These are phyloP conservation scores for Moricandia moricandioides DNA, from an alignment of 345 rosid species.

Conservation along the genomic window DNA sequence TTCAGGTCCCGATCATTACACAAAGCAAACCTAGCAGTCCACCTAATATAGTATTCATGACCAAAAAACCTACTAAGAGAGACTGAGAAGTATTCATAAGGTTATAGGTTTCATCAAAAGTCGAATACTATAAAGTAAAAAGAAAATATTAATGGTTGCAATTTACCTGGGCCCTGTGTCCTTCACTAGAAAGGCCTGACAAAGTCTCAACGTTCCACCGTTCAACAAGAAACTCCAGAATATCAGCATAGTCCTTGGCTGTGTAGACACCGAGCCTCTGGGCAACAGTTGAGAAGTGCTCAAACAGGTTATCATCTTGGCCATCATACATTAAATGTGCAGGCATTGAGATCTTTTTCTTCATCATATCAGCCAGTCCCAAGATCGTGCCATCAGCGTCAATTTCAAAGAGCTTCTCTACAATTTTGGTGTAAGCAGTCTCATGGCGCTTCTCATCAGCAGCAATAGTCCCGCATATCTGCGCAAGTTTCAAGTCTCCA, in stretches of 20 bases:
- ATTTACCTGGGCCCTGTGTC: constrained; percentile 43
- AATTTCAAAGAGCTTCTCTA: constrained; percentile 63
- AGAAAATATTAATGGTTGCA: constrained; percentile 7
- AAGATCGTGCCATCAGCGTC: constrained; percentile 59
- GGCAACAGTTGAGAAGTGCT: constrained; percentile 63
- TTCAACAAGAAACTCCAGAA: constrained; percentile 62
- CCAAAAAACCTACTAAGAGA: neutral
- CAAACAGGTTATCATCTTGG: constrained; percentile 58
- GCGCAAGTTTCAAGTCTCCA: constrained; percentile 64
- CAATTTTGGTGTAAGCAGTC: constrained; percentile 66
- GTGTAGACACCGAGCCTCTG: constrained; percentile 64
- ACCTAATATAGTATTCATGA: neutral
- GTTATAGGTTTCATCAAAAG: too few species aligned
- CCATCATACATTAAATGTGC: constrained; percentile 75
- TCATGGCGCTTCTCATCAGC: constrained; percentile 75
- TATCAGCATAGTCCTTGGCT: constrained; percentile 65
- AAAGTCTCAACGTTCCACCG: constrained; percentile 56
- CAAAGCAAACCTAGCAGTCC: neutral
- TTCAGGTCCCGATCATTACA: neutral
- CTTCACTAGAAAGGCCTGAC: constrained; percentile 61
- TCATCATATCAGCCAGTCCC: constrained; percentile 71
- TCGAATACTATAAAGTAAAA: too few species aligned
- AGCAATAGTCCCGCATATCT: constrained; percentile 65
- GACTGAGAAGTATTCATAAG: neutral
- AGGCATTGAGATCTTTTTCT: constrained; percentile 42